These are phyloP conservation scores for Tagetes patula DNA, from an alignment of 129 eudicot species.

Conservation along the genomic window DNA sequence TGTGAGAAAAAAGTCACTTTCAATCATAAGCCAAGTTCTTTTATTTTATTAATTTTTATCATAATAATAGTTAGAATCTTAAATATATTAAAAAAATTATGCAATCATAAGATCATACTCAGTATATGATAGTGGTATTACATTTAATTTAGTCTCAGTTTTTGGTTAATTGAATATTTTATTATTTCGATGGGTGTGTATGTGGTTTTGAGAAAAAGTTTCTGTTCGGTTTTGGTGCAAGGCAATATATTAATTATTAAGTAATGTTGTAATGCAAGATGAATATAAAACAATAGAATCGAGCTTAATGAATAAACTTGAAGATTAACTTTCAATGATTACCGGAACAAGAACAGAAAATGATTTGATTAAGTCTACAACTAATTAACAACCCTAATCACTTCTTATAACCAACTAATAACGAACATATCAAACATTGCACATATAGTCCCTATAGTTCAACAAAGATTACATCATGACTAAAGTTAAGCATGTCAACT, in stretches of 20 bases:
- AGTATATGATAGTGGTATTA: constrained; percentile 29
- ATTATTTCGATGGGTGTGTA: constrained; percentile 22
- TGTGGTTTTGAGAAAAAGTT: not conserved
- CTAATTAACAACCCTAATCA: too few species aligned
- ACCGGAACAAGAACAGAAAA: too few species aligned
- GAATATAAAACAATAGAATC: too few species aligned
- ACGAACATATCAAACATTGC: too few species aligned
- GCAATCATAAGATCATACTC: constrained; percentile 30
- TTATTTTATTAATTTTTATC: constrained; percentile 23
- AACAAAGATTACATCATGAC: too few species aligned
- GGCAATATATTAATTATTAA: not conserved
- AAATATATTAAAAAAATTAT: constrained; percentile 14
- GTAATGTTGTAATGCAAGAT: not conserved
- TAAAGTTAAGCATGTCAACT: too few species aligned
- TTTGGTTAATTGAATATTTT: constrained; percentile 3
- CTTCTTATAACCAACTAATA: too few species aligned
- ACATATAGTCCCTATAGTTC: too few species aligned
- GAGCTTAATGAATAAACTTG: too few species aligned
- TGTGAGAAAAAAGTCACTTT: constrained; percentile 29
- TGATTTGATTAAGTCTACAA: too few species aligned
- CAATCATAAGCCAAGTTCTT: constrained; percentile 33
- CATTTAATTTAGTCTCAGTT: constrained; percentile 23
- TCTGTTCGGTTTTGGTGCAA: constrained; percentile 10
- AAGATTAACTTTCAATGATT: too few species aligned
- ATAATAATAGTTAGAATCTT: constrained; percentile 27